A percentile compares a stretch with the other conserved stretches of the same genome.
Conservation (phyloP, 2,329 filamentous ascomycete species). For the Fusarium newnesense region DNA sequence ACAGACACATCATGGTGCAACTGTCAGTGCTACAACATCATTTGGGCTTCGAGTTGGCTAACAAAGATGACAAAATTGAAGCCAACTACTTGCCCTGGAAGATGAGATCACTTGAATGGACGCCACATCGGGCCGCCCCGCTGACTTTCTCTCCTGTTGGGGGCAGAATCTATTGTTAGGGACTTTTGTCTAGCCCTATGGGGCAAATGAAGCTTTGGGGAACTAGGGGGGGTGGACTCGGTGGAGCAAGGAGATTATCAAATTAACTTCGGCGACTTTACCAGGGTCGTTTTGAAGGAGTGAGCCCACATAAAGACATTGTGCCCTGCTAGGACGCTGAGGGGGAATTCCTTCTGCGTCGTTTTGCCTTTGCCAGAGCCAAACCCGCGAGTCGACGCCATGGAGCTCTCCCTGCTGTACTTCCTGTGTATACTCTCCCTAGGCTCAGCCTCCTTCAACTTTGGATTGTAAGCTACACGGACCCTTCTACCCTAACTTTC, state of each 20-base stretch:
- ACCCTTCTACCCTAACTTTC: rapidly evolving
- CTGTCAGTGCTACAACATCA: rapidly evolving
- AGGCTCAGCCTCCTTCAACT: background rate
- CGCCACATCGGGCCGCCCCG: background rate
- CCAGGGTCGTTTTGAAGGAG: background rate
- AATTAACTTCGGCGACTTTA: background rate
- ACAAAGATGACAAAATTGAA: background rate
- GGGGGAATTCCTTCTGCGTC: background rate
- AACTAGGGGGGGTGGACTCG: background rate
- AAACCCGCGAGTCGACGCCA: background rate
- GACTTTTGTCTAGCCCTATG: background rate
- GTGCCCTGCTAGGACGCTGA: background rate
- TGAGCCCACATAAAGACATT: background rate
- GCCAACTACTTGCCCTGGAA: rapidly evolving
- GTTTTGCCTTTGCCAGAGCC: background rate
- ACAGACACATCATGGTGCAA: too few relatives aligned
- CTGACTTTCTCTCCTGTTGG: background rate
- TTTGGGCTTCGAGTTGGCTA: rapidly evolving
- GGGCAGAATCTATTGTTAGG: background rate
- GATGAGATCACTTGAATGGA: background rate
- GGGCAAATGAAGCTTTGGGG: background rate
- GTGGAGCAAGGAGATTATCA: background rate
- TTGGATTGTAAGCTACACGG: background rate
- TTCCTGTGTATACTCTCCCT: background rate
- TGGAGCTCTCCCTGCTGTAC: background rate